Conservation (phyloP, 345 rosid genomes). For the Populus tremula region DNA sequence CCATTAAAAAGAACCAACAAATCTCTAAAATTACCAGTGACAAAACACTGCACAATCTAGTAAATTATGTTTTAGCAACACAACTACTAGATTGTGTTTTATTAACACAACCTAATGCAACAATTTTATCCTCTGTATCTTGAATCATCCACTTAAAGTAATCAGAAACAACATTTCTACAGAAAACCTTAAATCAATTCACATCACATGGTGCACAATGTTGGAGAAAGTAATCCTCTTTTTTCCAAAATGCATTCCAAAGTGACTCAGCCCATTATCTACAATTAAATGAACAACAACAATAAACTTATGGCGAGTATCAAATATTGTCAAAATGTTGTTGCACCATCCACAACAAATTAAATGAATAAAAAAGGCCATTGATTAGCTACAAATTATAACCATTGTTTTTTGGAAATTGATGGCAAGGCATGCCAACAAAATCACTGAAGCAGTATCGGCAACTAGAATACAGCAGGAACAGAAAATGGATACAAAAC, state of each 20-base stretch:
- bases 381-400: neutral
- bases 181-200: neutral
- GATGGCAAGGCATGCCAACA: neutral
- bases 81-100: too few relatives aligned
- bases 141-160: neutral
- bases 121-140: neutral
- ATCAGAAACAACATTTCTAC: neutral
- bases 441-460: neutral
- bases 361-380: neutral
- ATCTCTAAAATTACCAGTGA: neutral
- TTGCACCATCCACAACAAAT: neutral
- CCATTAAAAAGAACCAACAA: neutral
- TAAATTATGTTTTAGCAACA: neutral
- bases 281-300: neutral
- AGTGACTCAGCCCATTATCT: neutral
- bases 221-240: neutral
- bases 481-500: too few relatives aligned
- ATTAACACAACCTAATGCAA: neutral
- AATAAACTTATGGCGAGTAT: neutral
- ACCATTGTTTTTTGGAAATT: neutral
- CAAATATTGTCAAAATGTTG: neutral
- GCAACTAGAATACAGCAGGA: neutral
- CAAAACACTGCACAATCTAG: neutral
- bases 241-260: neutral
- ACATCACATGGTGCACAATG: neutral